A percentile compares a stretch with the other conserved stretches of the same genome.
These are phyloP conservation scores for Kurtzmaniella quercitrusa DNA, from an alignment of 1,139 yeast genomes.

Conservation along the genomic window DNA sequence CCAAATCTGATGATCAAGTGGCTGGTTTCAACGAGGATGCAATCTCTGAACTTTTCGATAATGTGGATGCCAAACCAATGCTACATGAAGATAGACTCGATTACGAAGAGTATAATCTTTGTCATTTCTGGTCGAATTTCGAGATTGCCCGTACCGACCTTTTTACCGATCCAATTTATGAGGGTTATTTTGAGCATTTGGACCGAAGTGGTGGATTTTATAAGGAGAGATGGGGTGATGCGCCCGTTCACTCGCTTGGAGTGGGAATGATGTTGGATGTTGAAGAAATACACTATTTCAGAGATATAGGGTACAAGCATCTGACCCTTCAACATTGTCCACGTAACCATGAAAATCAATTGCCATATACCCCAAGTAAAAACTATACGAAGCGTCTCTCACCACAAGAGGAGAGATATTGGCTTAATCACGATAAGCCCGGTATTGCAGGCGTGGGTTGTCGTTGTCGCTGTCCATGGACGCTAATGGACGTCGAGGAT, in stretches of 20 bases:
- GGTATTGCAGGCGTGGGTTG: conserved; percentile 69
- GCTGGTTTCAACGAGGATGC: conserved; percentile 24
- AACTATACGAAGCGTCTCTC: conserved; percentile 10
- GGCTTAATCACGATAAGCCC: conserved; percentile 47
- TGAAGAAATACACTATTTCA: conserved; percentile 75
- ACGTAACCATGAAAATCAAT: conserved; percentile 49
- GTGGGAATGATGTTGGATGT: conserved; percentile 66
- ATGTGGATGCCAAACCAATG: conserved; percentile 25
- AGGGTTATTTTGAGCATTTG: conserved; percentile 59
- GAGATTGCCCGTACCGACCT: conserved; percentile 81
- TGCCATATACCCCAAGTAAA: conserved; percentile 35
- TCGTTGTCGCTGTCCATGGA: conserved; percentile 72
- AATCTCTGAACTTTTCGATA: conserved; percentile 22
- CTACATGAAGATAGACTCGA: conserved; percentile 53
- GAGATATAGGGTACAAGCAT: conserved; percentile 87
- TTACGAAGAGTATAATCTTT: conserved; percentile 67
- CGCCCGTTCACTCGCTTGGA: conserved; percentile 86
- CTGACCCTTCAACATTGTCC: conserved; percentile 84
- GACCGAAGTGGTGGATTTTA: conserved; percentile 79
- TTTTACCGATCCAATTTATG: conserved; percentile 61
- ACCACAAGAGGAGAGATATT: conserved; percentile 25
- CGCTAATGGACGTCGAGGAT: conserved; percentile 50
- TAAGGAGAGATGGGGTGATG: conserved; percentile 94
- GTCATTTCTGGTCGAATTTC: conserved; percentile 94
- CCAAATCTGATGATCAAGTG: conserved; percentile 23